A percentile compares a stretch with the other conserved stretches of the same genome.
Evolutionary conservation across 768 basidiomycete genomes (phyloP).

Genomic region (Tulasnella sp.): DNA sequence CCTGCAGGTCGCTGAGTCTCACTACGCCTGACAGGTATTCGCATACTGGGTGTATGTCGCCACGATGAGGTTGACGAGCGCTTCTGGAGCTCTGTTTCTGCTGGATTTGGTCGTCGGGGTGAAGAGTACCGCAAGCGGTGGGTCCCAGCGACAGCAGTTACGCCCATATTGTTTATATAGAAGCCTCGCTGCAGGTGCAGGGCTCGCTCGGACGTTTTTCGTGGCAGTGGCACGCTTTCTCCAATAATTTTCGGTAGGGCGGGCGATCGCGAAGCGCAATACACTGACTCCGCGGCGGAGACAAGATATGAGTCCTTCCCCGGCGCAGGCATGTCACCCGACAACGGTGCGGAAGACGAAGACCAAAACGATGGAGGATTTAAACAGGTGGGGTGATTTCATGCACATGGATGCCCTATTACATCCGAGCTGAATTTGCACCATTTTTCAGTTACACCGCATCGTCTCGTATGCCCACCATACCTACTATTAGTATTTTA

Average conservation of each 20-base stretch:
- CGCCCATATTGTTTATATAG: background rate
- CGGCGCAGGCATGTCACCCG: background rate
- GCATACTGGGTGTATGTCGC: background rate
- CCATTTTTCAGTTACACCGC: background rate
- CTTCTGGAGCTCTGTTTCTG: background rate
- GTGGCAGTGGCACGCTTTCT: background rate
- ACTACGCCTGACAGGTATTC: background rate
- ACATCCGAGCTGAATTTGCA: no score
- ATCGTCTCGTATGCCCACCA: conserved; percentile 1
- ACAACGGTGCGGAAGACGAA: background rate
- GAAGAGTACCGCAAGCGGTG: background rate
- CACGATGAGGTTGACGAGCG: background rate
- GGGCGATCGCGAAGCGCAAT: background rate
- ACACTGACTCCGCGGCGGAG: background rate
- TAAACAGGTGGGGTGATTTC: background rate
- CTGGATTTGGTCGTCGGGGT: background rate
- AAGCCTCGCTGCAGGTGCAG: no score
- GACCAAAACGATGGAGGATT: background rate
- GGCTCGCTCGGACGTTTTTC: background rate
- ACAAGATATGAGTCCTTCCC: no score
- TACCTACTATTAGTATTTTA: no score
- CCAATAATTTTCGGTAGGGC: no score
- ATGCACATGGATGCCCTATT: no score
- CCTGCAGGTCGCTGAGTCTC: no score
- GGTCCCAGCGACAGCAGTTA: no score